phyloP scores from a whole-genome alignment of 192 early-diverging fungal species.

The Mortierella claussenii region DNA sequence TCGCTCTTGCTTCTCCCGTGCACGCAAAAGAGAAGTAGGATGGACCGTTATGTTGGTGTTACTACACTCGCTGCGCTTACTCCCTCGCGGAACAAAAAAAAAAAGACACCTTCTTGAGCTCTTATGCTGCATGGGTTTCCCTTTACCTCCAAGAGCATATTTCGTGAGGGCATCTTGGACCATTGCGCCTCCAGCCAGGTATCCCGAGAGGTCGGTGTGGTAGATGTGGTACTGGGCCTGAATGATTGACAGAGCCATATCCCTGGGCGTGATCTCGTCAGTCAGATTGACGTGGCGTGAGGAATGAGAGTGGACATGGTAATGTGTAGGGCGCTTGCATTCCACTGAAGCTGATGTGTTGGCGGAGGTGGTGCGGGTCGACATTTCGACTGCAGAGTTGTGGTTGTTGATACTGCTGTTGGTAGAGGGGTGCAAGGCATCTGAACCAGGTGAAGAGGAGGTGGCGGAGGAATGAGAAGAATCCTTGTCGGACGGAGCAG shows the following conservation, averaged over 20 bases:
- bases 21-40: too few relatives aligned
- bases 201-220: slow-evolving; percentile 45
- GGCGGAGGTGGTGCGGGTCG: not conserved
- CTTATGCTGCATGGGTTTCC: too few relatives aligned
- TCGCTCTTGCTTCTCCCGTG: not conserved
- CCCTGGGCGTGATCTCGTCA: slow-evolving; percentile 29
- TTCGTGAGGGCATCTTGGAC: slow-evolving; percentile 42
- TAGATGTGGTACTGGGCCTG: slow-evolving; percentile 50
- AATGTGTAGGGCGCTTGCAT: slow-evolving; percentile 10
- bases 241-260: slow-evolving; percentile 42
- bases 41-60: not conserved
- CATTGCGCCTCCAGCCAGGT: slow-evolving; percentile 37
- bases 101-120: too few relatives aligned
- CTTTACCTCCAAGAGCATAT: slow-evolving; percentile 42
- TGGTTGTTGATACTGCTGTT: not conserved
- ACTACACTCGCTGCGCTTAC: not conserved
- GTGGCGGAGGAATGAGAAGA: slow-evolving; percentile 5
- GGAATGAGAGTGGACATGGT: slow-evolving; percentile 35
- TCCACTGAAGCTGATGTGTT: not conserved
- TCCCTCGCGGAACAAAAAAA: not conserved
- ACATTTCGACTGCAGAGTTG: not conserved
- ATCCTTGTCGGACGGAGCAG: not conserved
- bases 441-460: too few relatives aligned
- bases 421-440: not conserved
- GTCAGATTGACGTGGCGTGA: slow-evolving; percentile 27